Evolutionary conservation across 257 asterid genomes (phyloP).

Genomic region (Ocimum tenuiflorum): DNA sequence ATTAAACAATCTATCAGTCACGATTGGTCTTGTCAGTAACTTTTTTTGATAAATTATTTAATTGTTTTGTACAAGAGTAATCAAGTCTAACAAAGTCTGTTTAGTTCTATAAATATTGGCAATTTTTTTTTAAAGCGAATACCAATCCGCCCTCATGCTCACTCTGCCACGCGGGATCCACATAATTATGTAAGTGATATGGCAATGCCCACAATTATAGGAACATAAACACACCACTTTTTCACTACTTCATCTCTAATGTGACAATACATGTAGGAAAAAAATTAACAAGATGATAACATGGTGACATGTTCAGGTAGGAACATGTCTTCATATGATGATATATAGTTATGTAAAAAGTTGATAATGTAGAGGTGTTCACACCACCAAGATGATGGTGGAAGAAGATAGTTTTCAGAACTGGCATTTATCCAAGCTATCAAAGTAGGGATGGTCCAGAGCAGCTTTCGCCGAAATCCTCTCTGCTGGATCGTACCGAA

Average conservation of each 20-base stretch:
- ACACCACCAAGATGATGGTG: constrained; percentile 55
- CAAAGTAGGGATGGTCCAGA: constrained; percentile 87
- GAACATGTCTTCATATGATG: not conserved
- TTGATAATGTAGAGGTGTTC: constrained; percentile 6
- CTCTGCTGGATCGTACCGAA: constrained; percentile 72
- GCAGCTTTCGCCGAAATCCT: constrained; percentile 92
- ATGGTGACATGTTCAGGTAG: not conserved
- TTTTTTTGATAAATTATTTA: too few relatives aligned
- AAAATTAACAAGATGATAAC: not conserved
- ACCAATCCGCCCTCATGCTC: too few relatives aligned
- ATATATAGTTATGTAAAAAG: not conserved
- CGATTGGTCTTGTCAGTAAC: too few relatives aligned
- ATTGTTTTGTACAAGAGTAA: too few relatives aligned
- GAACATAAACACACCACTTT: not conserved
- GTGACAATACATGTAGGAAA: not conserved
- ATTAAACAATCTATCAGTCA: too few relatives aligned
- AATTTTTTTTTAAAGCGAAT: too few relatives aligned
- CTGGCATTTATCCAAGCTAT: constrained; percentile 81
- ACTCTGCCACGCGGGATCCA: too few relatives aligned
- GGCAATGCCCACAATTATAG: not conserved
- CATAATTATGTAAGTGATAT: too few relatives aligned
- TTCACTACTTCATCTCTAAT: not conserved
- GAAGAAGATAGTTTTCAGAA: constrained; percentile 33
- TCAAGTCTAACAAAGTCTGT: too few relatives aligned
- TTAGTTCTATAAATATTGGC: too few relatives aligned